Conservation (phyloP, 257 asterid genomes). For the Petunia secreta region DNA sequence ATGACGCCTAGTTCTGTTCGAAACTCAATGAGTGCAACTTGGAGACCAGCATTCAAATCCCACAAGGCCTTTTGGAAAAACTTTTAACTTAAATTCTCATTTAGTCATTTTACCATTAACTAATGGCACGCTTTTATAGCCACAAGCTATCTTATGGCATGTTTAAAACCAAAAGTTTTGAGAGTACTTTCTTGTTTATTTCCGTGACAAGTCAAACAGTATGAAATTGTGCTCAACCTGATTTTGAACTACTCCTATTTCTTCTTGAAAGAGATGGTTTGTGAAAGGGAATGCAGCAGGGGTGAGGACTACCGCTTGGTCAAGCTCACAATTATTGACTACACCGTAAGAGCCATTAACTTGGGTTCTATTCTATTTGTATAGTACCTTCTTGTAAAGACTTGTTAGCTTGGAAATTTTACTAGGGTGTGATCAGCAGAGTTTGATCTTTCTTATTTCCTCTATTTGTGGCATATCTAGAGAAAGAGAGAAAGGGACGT, state of each 20-base stretch:
- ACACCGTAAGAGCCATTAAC: slow-evolving; percentile 48
- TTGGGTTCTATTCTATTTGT: neutral
- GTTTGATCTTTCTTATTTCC: slow-evolving; percentile 9
- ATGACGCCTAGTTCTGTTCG: too few relatives aligned
- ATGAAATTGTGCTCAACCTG: too few relatives aligned
- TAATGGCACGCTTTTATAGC: too few relatives aligned
- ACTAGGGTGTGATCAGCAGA: neutral
- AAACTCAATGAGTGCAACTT: too few relatives aligned
- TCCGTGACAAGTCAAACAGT: too few relatives aligned
- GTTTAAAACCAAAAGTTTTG: too few relatives aligned
- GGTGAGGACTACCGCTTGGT: slow-evolving; percentile 97
- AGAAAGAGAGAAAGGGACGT: slow-evolving; percentile 64
- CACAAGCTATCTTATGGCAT: too few relatives aligned
- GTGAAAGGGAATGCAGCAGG: slow-evolving; percentile 96
- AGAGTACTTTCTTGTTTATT: too few relatives aligned
- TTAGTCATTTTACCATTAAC: too few relatives aligned
- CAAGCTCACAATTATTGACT: slow-evolving; percentile 87
- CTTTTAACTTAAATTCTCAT: too few relatives aligned
- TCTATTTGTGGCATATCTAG: slow-evolving; percentile 39
- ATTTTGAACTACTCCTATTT: neutral
- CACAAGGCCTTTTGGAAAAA: too few relatives aligned
- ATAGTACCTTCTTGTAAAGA: neutral
- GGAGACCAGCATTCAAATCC: too few relatives aligned
- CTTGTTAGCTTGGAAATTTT: slow-evolving; percentile 19
- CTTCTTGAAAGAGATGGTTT: slow-evolving; percentile 65